Conservation (phyloP, 169 alveolate species). For the Plasmodium blacklocki region DNA sequence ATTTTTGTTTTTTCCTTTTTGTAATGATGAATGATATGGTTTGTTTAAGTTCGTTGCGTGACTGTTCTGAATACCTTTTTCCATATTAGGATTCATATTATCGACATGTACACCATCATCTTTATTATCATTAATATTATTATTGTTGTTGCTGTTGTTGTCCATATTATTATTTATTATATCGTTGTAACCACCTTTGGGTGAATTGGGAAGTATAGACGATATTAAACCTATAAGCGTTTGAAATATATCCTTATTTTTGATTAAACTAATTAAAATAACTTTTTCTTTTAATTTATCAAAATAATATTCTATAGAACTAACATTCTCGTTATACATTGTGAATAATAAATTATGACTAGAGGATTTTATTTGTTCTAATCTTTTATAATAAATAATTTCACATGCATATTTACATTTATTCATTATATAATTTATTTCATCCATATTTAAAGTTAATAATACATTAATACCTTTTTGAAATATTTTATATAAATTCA, state of each 20-base stretch:
- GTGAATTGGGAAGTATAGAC: constrained; percentile 41
- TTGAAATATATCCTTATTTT: constrained; percentile 41
- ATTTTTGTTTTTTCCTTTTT: constrained; percentile 2
- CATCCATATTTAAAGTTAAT: constrained; percentile 19
- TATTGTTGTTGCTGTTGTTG: too few relatives aligned
- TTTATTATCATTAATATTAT: too few relatives aligned
- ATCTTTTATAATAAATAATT: constrained; percentile 54
- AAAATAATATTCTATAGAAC: constrained; percentile 71
- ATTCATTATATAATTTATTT: constrained; percentile 42
- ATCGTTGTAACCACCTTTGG: not conserved
- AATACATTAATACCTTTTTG: constrained; percentile 36
- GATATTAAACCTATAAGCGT: constrained; percentile 48
- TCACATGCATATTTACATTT: constrained; percentile 76
- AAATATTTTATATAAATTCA: constrained; percentile 41
- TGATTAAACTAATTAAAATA: constrained; percentile 35
- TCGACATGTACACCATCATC: too few relatives aligned
- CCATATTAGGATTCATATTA: not conserved
- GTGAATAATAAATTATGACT: constrained; percentile 51
- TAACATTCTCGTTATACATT: constrained; percentile 67
- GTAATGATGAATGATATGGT: too few relatives aligned
- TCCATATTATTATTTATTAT: too few relatives aligned
- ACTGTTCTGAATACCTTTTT: not conserved
- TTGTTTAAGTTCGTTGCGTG: too few relatives aligned
- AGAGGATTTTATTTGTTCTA: constrained; percentile 38
- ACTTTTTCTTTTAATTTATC: constrained; percentile 73